Base-by-base conservation (phyloP, 2,329 filamentous ascomycete genomes). In the Alternaria panax region DNA sequence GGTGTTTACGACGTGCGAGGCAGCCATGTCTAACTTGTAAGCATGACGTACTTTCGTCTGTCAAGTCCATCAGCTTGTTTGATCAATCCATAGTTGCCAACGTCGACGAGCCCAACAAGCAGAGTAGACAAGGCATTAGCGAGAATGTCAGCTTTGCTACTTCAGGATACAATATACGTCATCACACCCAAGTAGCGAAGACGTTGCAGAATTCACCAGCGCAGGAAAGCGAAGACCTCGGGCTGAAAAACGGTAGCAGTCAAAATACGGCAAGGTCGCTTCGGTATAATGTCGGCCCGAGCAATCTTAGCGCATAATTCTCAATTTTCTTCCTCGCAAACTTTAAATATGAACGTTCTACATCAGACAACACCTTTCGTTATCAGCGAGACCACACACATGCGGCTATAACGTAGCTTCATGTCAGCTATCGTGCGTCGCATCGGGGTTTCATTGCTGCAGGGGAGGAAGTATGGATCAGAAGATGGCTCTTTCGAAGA, bases 401-500 rank as follows among this genome's bases (percentile, higher is more conserved):
- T 51, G 46, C 32, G n/a, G 32, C 45, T 9, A 18, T 7, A 40
- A 30, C 30, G 45, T 43, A 59, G 45, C 16, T 55, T 55, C 14
- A 59, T 59, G 51, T 7, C 25, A 34, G 42, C 51, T 59, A 45
- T 28, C 32, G 18, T 20, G 30, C 24, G 45, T 18, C 18, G 56
- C 45, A n/a, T 34, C 51, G 45, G 18, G 16, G 18, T 22, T 45
- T 20, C 32, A 16, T 20, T 25, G n/a, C 45, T 12, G n/a, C n/a
- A n/a, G 16, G 18, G 14, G 14, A 53, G 27, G 34, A 30, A 20
- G n/a, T 43, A 24, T 32, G 47, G 47, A 45, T 28, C 46, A 48
- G 48, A 52, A 53, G 38, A 63, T 81, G 91, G 92, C 91, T 89
- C 91, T 91, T 91, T 95, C 92, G 92, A 95, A 95, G 92, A 92